Conservation (phyloP, 1,284 basidiomycete species). For the Sphagnurus paluster region DNA sequence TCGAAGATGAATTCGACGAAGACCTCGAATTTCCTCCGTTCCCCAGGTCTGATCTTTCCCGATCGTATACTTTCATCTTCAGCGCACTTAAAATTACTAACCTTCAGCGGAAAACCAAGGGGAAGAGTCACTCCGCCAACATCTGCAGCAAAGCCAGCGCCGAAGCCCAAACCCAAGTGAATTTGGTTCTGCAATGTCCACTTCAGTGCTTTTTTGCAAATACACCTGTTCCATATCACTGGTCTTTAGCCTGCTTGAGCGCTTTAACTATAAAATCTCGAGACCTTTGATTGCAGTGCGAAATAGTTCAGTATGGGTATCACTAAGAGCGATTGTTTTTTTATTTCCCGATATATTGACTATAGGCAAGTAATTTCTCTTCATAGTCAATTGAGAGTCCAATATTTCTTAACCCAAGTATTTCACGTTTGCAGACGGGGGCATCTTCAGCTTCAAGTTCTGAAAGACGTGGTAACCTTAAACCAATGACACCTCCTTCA, state of each 20-base stretch:
- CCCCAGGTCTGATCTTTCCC: not conserved
- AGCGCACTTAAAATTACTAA: not conserved
- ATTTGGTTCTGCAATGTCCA: not conserved
- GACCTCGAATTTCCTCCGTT: not conserved
- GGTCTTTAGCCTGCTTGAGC: not conserved
- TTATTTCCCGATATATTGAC: too few relatives aligned
- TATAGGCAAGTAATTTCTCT: too few relatives aligned
- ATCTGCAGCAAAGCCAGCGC: conserved; percentile 3
- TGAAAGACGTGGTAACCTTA: too few relatives aligned
- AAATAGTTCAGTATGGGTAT: too few relatives aligned
- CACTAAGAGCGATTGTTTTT: too few relatives aligned
- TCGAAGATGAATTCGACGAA: not conserved
- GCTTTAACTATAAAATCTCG: too few relatives aligned
- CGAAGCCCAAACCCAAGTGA: conserved; percentile 10
- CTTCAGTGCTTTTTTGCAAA: not conserved
- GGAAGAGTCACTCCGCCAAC: conserved; percentile 4
- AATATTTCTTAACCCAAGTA: too few relatives aligned
- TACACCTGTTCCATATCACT: not conserved
- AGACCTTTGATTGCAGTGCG: too few relatives aligned
- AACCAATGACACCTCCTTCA: too few relatives aligned
- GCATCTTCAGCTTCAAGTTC: too few relatives aligned
- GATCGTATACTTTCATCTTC: not conserved
- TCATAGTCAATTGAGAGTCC: too few relatives aligned
- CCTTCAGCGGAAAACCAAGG: conserved; percentile 7
- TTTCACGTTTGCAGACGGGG: too few relatives aligned